Evolutionary conservation across 169 alveolate genomes (phyloP).

Genomic region (Neospora caninum): DNA sequence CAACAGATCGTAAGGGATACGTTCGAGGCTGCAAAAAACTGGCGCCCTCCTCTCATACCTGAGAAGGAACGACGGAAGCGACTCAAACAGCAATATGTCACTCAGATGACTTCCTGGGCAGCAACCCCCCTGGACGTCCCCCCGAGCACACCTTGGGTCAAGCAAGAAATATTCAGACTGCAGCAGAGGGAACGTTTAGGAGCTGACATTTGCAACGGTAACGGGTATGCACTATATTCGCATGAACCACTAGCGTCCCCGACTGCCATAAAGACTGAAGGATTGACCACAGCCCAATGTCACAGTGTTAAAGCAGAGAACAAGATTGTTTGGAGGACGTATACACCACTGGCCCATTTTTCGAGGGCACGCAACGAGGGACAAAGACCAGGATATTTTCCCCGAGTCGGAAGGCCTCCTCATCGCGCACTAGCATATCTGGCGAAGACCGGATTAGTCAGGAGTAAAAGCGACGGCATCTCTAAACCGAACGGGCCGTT

Average conservation of each 20-base stretch:
- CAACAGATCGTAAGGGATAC: constrained; percentile 19
- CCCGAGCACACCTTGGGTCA: constrained; percentile 9
- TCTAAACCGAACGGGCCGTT: not conserved
- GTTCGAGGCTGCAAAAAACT: not conserved
- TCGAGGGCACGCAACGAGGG: not conserved
- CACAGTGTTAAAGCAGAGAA: not conserved
- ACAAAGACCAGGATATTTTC: not conserved
- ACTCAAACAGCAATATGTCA: not conserved
- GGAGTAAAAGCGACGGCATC: not conserved
- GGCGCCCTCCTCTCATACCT: constrained; percentile 27
- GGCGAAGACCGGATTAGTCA: not conserved
- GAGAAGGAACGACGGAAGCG: not conserved
- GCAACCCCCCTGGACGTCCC: not conserved
- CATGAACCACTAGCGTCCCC: not conserved
- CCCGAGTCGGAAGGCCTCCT: not conserved
- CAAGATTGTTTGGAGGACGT: not conserved
- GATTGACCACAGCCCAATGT: not conserved
- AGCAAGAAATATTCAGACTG: not conserved
- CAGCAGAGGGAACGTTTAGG: not conserved
- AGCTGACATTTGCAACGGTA: not conserved
- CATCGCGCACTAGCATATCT: not conserved
- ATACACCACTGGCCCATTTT: not conserved
- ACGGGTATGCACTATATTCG: not conserved
- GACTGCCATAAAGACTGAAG: not conserved
- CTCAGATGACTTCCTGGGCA: constrained; percentile 37